Base-by-base conservation (phyloP, 305 asterid species). In the Ajuga reptans region DNA sequence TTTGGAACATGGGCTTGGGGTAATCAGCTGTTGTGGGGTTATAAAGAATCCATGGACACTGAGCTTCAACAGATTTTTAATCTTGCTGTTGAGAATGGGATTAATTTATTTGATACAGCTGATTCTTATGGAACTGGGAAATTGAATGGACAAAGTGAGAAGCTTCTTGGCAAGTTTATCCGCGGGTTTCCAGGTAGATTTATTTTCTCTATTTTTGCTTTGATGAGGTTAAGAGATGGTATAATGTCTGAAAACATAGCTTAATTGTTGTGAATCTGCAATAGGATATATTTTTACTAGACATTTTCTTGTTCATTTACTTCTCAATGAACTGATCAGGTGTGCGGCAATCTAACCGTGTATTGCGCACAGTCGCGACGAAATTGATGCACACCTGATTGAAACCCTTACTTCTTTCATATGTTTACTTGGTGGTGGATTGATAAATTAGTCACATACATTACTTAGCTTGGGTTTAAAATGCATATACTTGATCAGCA, bases 1-100 rank as follows among this genome's bases (percentile, higher is more conserved):
- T 88, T 92, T 73, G 98, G 98, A 67, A 92, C 95, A 6, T 92
- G 98, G 98, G 95, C 98, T 6, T 90, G 97, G 98, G 98, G 98
- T 24, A 90, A 92, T 72, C 89, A 92, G 78, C 78, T 92, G 66
- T 77, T 92, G 18, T 92, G 98, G 97, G 97, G 94, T 24, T 90
- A 92, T 77, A 80, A 85, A 63, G 90, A 88, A 80, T 85, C 95
- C 50, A 92, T 92, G 97, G 94, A 92, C 67, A 11, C 21, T 54
- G 91, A 92, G 80, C 93, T 92, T 77, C 98, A 88, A 80, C 86
- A 80, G 76, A 73, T 82, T 76, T 92, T 92, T 76, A 82, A 88
- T 75, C 83, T 90, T 64, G 96, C 97, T 5, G 83, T 90, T 67
- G 82, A 82, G 24, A 89, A 83, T 80, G 97, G 98, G 16, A 84